Conservation (phyloP, 257 asterid genomes). For the Lithospermum erythrorhizon region DNA sequence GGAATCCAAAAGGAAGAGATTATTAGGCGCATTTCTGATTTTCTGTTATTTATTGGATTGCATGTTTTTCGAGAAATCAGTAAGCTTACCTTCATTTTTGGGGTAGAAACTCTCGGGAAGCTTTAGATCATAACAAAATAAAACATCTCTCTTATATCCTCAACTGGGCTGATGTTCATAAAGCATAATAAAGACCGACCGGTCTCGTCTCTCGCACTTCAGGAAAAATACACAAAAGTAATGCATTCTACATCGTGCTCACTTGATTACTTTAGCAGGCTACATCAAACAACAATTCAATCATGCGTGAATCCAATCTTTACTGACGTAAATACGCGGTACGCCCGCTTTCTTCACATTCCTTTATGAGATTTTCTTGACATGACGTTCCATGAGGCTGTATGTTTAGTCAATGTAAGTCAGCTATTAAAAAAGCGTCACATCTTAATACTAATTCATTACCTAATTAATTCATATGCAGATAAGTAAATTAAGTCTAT, state of each 20-base stretch:
- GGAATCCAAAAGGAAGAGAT: not conserved
- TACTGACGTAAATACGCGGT: constrained; percentile 61
- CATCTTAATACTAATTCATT: no score
- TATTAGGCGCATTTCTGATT: not conserved
- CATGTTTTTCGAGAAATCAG: not conserved
- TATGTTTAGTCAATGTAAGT: constrained; percentile 2
- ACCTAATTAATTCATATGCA: no score
- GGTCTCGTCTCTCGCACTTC: constrained; percentile 56
- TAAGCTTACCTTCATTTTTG: constrained; percentile 50
- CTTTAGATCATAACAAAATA: constrained; percentile 84
- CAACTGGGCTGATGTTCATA: constrained; percentile 59
- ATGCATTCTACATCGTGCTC: not conserved
- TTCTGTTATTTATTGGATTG: not conserved
- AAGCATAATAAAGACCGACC: constrained; percentile 80
- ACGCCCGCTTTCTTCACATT: constrained; percentile 93
- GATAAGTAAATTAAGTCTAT: not conserved
- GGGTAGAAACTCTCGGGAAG: constrained; percentile 74
- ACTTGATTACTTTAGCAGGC: not conserved
- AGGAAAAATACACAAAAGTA: not conserved
- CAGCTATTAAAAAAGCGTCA: not conserved
- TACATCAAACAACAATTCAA: not conserved
- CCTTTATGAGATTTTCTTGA: constrained; percentile 70
- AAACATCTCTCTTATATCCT: constrained; percentile 87
- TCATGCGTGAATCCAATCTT: constrained; percentile 11
- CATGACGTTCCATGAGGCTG: constrained; percentile 92